Percentiles rank a stretch among this genome's conserved stretches.
These are phyloP conservation scores for Hamamelis virginiana DNA, from an alignment of 164 flowering plant genomes.

Conservation along the genomic window DNA sequence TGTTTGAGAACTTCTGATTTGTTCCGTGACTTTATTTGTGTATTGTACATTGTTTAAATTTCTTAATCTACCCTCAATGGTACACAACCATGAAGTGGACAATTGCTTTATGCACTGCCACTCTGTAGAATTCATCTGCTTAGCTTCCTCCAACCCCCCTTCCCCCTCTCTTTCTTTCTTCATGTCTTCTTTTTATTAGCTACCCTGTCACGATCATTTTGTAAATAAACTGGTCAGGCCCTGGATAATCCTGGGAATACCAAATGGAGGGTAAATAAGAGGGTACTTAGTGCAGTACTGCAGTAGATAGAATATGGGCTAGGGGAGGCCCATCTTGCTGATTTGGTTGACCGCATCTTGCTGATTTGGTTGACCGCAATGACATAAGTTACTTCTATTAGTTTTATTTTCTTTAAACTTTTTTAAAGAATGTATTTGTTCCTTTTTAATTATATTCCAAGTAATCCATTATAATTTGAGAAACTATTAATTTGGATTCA, in stretches of 20 bases:
- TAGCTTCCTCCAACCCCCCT: too few relatives aligned
- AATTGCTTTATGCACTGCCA: background rate
- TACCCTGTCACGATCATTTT: too few relatives aligned
- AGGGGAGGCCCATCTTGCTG: constrained; percentile 63
- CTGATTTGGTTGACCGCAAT: constrained; percentile 52
- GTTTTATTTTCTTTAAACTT: background rate
- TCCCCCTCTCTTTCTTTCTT: too few relatives aligned
- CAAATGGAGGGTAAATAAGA: constrained; percentile 61
- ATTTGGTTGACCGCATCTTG: too few relatives aligned
- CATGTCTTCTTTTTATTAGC: background rate
- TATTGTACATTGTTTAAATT: background rate
- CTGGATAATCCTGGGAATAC: constrained; percentile 65
- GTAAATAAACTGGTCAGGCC: constrained; percentile 40
- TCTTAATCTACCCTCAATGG: background rate
- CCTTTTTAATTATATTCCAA: background rate
- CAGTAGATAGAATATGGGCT: constrained; percentile 64
- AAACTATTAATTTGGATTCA: background rate
- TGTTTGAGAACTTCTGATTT: constrained; percentile 28
- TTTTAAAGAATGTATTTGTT: background rate
- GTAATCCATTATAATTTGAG: background rate
- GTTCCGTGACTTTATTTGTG: background rate
- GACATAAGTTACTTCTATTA: constrained; percentile 52
- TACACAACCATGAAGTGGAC: background rate
- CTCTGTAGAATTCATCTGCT: background rate
- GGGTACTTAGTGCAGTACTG: constrained; percentile 50